Evolutionary conservation across 192 early-diverging fungal species (phyloP), one percentile per base, ranked within the genome.

Genomic region (Coemansia sp.): DNA sequence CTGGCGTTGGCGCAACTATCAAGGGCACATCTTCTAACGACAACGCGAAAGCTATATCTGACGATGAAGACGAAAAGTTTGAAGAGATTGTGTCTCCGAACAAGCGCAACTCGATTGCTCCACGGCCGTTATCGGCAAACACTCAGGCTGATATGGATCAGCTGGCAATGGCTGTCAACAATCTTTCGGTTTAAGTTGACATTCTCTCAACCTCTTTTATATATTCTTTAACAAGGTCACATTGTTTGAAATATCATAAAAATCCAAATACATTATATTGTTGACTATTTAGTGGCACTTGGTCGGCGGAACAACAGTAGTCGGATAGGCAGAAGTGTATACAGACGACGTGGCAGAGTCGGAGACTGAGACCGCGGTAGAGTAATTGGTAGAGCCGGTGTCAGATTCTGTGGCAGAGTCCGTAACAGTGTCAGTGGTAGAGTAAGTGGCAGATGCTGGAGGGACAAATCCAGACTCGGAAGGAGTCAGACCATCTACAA

Each of bases 121-220:
- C 43, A 0, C 23, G 33, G 37, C 66, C 57, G 21, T 59, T 64
- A 21, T 69, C 73, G 18, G 62, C 73, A 0, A 18, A 49, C 4
- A 39, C 63, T 9, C 63, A 69, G 33, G 67, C 67, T 2, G 71
- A 74, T 15, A 74, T 74, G 71, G 71, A 74, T 15, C 57, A 56
- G 53, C 49, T 74, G 34, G 55, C 71, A 4, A 41, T 60, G 38
- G 65, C 71, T 9, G 66, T 74, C 12, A 64, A 74, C 45, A 68
- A 74, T 18, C 61, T 74, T 9, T 53, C 57, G 30, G 71, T 74
- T 3, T 74, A 64, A 27, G 19, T 23, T 39, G 5, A 37, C 5
- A 17, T 45, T 2, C 17, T 10, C 11, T 6, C 34, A 37, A 9
- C 34, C 7, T 10, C 11, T 37, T 37, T 37, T 30, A 30, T 5